Base-by-base conservation (phyloP, 2,329 filamentous ascomycete species). In the Claviceps africana region DNA sequence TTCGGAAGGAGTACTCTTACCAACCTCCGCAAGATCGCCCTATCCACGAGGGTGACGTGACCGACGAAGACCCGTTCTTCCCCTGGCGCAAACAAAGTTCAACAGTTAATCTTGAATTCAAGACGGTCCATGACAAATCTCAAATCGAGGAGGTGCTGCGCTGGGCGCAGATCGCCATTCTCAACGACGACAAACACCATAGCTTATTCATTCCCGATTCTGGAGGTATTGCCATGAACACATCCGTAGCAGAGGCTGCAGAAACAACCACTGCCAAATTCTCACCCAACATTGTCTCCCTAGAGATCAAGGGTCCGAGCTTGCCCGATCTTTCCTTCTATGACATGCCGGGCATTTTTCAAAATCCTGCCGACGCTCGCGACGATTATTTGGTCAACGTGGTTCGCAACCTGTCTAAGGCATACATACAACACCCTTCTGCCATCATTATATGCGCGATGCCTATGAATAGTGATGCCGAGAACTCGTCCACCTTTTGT, bases 321-420 rank as follows among this genome's bases (percentile, higher is more conserved):
- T 74, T 91, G 0, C 83, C 87, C 0, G 81, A 87, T 6, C 64
- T 95, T 0, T 88, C 84, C 0, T 94, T 95, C 59, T 91, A 87
- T 55, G 89, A 95, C 55, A 73, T 95, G 0, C 89, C 89, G 0
- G 89, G 89, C 0, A 81, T 94, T 0, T 91, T 95, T 55, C 80
- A 82, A 21, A 83, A 83, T 8, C 76, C 83, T 0, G 78, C 81
- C 2, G 73, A 81, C 8, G 76, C 77, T 8, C 72, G 78, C 2
- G 81, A 90, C 17, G 72, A 77, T 10, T 86, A 86, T 53, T 70
- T 91, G 0, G 83, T 90, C 13, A 71, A 75, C 0, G 79, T 93
- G 0, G 85, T 95, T 0, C 74, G 81, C 49, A 85, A 85, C 19
- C 63, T 95, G 0, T 82, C 88, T 0, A 74, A 72, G 2, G 72